A percentile compares a stretch with the other conserved stretches of the same genome.
These are phyloP conservation scores for Aspergillus bridgeri DNA, from an alignment of 495 filamentous ascomycete species.

Conservation along the genomic window DNA sequence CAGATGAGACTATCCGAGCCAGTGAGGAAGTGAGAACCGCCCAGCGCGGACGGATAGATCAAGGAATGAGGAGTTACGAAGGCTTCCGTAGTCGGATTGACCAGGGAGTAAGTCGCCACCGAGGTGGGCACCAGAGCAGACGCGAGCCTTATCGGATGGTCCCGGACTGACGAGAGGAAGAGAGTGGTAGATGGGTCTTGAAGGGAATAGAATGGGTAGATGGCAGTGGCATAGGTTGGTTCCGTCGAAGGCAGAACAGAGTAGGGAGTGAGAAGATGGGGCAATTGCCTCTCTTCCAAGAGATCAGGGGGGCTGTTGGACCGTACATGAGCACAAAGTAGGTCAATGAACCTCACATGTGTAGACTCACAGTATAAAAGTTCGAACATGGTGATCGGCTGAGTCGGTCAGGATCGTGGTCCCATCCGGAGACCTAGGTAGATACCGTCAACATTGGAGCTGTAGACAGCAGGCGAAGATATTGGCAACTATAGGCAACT, in stretches of 20 bases:
- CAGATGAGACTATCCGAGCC: slow-evolving; percentile 71
- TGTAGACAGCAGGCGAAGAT: not conserved
- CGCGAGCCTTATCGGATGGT: slow-evolving; percentile 74
- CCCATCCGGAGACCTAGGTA: slow-evolving; percentile 70
- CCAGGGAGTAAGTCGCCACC: slow-evolving; percentile 64
- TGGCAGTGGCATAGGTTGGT: slow-evolving; percentile 65
- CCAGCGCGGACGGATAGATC: slow-evolving; percentile 53
- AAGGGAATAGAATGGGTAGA: slow-evolving; percentile 71
- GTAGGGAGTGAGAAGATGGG: slow-evolving; percentile 57
- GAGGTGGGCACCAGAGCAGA: slow-evolving; percentile 48
- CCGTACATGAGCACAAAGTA: slow-evolving; percentile 9
- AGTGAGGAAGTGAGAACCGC: slow-evolving; percentile 61
- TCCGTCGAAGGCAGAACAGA: slow-evolving; percentile 58
- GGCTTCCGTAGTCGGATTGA: slow-evolving; percentile 71
- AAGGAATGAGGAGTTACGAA: slow-evolving; percentile 76
- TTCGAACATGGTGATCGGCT: slow-evolving; percentile 62
- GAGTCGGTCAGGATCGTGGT: slow-evolving; percentile 74
- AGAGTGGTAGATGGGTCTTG: slow-evolving; percentile 62
- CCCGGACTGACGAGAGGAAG: slow-evolving; percentile 61
- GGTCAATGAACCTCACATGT: not conserved
- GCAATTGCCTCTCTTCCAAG: slow-evolving; percentile 49
- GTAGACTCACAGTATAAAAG: slow-evolving; percentile 62
- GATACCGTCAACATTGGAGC: not conserved
- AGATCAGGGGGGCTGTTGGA: slow-evolving; percentile 58
- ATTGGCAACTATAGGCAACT: too few relatives aligned